Evolutionary conservation across 139 green algal species (phyloP).

Genomic region (Chlamydomonas sp.): DNA sequence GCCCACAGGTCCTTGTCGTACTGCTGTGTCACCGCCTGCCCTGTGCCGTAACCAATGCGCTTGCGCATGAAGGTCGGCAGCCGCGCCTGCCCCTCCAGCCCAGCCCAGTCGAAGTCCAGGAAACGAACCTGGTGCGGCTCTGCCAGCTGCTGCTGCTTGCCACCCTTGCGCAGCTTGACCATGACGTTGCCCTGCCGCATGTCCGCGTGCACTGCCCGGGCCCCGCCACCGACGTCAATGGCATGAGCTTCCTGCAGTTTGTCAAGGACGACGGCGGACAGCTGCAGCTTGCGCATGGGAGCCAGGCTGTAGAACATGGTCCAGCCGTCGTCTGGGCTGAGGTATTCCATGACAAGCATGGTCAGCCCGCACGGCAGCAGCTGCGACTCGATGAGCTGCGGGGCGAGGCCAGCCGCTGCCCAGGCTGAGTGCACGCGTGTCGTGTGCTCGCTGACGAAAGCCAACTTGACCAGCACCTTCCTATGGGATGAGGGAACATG

Average conservation of each 20-base stretch:
- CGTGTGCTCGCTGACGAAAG: neutral
- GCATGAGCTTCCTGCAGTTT: neutral
- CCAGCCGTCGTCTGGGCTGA: neutral
- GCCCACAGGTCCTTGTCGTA: neutral
- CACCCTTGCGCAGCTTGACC: neutral
- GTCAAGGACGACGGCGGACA: neutral
- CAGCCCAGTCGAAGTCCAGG: constrained; percentile 8
- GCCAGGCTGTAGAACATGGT: neutral
- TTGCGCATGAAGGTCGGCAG: neutral
- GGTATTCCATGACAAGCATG: neutral
- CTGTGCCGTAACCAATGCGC: neutral
- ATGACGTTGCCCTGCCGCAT: constrained; percentile 16
- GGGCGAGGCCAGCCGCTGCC: neutral
- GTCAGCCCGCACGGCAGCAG: neutral
- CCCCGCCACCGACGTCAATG: neutral
- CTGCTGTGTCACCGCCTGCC: neutral
- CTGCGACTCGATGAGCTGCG: neutral
- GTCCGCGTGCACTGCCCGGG: neutral
- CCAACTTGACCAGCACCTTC: neutral
- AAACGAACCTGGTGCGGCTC: neutral
- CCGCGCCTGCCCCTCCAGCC: neutral
- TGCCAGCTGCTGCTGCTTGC: neutral
- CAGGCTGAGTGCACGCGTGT: neutral
- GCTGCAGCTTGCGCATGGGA: neutral
- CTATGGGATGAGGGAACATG: neutral